A percentile compares a stretch with the other conserved stretches of the same genome.
Evolutionary conservation across 2,329 filamentous ascomycete genomes (phyloP).

Genomic region (Colletotrichum noveboracense): DNA sequence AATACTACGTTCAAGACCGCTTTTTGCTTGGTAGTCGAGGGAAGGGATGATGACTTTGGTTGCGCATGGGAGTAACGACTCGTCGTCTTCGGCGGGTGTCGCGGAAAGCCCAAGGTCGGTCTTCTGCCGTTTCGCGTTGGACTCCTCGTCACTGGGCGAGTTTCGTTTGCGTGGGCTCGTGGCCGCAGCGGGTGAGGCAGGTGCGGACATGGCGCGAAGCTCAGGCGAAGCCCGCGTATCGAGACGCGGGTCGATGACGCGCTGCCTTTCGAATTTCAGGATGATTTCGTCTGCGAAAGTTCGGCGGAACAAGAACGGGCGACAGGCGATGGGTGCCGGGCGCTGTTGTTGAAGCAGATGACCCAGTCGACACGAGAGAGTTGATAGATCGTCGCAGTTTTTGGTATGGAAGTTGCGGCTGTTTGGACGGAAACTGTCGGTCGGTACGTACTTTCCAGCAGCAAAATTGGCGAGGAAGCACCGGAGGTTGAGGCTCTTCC

Average conservation of each 20-base stretch:
- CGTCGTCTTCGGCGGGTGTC: not conserved
- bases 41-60: slow-evolving; percentile 24
- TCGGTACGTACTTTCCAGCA: not conserved
- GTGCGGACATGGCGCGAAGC: not conserved
- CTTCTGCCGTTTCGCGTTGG: slow-evolving; percentile 1
- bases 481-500: not conserved
- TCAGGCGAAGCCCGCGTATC: not conserved
- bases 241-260: not conserved
- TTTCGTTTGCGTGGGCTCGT: slow-evolving; percentile 5
- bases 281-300: not conserved
- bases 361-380: not conserved
- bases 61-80: not conserved
- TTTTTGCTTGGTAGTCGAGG: slow-evolving; percentile 38
- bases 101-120: not conserved
- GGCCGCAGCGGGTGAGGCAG: not conserved
- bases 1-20: slow-evolving; percentile 59
- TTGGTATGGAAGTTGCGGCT: not conserved
- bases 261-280: not conserved
- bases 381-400: not conserved
- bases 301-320: not conserved
- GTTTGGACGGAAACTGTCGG: not conserved
- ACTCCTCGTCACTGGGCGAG: not conserved
- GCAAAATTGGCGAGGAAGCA: not conserved
- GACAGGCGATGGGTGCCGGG: not conserved
- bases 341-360: not conserved